These are phyloP conservation scores for Nitzschia palea DNA, from an alignment of 108 stramenopile genomes.

Conservation along the genomic window DNA sequence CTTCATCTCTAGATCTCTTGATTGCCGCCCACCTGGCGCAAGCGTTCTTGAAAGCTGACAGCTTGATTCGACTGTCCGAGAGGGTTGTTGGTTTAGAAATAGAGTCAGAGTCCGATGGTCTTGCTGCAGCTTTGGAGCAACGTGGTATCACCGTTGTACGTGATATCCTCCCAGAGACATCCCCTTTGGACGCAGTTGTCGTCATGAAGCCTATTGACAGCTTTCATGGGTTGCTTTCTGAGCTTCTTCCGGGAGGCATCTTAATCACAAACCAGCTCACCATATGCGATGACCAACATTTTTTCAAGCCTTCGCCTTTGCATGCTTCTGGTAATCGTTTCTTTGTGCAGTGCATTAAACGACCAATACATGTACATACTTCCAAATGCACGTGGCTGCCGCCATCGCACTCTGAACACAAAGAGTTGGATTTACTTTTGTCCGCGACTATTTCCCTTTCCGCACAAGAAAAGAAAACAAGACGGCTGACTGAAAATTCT, in stretches of 20 bases:
- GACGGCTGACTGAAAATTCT: slow-evolving; percentile 37
- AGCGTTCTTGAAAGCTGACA: slow-evolving; percentile 38
- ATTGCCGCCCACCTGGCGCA: slow-evolving; percentile 40
- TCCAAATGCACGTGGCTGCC: slow-evolving; percentile 47
- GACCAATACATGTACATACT: slow-evolving; percentile 18
- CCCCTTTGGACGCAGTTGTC: slow-evolving; percentile 7
- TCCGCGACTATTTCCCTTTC: slow-evolving; percentile 34
- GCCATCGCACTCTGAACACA: slow-evolving; percentile 5
- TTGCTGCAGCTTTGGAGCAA: background rate
- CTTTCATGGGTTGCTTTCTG: background rate
- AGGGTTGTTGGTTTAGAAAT: slow-evolving; percentile 46
- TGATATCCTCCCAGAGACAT: background rate
- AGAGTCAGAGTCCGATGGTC: background rate
- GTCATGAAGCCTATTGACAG: background rate
- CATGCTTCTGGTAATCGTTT: background rate
- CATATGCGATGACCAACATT: background rate
- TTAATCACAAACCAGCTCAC: background rate
- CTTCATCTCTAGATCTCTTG: background rate
- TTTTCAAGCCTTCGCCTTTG: background rate
- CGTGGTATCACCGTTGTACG: slow-evolving; percentile 8
- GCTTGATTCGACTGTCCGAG: slow-evolving; percentile 41
- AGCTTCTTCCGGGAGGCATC: slow-evolving; percentile 4
- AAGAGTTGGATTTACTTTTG: slow-evolving; percentile 25
- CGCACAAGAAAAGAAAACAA: slow-evolving; percentile 22
- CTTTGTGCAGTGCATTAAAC: slow-evolving; percentile 1